Evolutionary conservation across 2,329 filamentous ascomycete genomes (phyloP).

Genomic region (Penicillium sp.): DNA sequence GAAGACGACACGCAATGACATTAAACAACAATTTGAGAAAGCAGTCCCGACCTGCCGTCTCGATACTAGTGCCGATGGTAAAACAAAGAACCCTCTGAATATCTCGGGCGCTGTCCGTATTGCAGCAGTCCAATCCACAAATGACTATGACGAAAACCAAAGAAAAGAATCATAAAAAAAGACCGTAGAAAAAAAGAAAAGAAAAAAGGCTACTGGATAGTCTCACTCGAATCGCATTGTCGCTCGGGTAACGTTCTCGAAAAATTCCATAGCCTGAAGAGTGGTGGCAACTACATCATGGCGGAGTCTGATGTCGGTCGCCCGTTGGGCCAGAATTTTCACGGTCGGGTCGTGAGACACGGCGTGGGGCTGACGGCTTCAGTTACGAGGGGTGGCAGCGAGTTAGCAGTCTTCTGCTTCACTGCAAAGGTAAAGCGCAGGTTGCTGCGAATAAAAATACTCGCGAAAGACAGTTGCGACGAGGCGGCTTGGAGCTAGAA

Average conservation of each 20-base stretch:
- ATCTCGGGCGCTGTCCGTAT: not conserved
- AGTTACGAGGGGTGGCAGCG: too few species aligned
- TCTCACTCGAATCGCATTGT: not conserved
- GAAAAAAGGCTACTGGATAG: not conserved
- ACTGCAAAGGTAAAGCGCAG: too few species aligned
- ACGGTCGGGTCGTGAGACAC: not conserved
- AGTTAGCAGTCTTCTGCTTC: too few species aligned
- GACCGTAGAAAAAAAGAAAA: too few species aligned
- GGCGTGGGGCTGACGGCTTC: not conserved
- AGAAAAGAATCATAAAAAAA: too few species aligned
- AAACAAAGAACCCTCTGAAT: not conserved
- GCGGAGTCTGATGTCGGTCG: not conserved
- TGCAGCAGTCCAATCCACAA: not conserved
- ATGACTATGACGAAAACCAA: too few species aligned
- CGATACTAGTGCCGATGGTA: not conserved
- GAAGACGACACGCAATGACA: not conserved
- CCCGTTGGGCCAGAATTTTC: not conserved
- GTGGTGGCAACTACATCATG: not conserved
- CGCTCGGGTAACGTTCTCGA: not conserved
- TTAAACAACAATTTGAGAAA: not conserved
- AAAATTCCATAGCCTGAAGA: not conserved
- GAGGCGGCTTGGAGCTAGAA: not conserved
- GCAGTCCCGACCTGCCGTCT: not conserved
- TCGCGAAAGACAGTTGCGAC: too few species aligned
- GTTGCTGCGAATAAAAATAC: too few species aligned